Base-by-base conservation (phyloP, 1,139 yeast genomes). In the Lodderomyces elongisporus region DNA sequence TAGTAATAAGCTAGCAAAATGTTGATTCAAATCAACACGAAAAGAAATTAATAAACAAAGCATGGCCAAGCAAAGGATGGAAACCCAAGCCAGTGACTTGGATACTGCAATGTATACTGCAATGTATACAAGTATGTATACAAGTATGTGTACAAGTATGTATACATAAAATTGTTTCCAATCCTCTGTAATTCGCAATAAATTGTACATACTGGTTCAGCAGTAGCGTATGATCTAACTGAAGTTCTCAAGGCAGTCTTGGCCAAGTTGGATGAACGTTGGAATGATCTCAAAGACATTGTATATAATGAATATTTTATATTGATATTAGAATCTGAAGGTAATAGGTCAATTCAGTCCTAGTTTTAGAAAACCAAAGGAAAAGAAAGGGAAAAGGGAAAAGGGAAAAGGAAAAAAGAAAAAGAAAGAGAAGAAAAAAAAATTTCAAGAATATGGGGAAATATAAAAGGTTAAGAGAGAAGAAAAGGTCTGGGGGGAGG, bases 121-220 rank as follows among this genome's bases (percentile, higher is more conserved):
- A 18, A 18, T 18, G 9, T 18, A 18, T 18, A 18, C n/a, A n/a
- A n/a, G n/a, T n/a, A n/a, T n/a, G n/a, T n/a, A n/a, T n/a, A n/a
- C n/a, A n/a, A n/a, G n/a, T n/a, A n/a, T n/a, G n/a, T n/a, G n/a
- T n/a, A n/a, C n/a, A n/a, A n/a, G n/a, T n/a, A n/a, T n/a, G n/a
- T 18, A 18, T 18, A 18, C 10, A 18, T 10, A 18, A 18, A 18
- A 18, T n/a, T n/a, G n/a, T n/a, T n/a, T n/a, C n/a, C n/a, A n/a
- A n/a, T n/a, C n/a, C n/a, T n/a, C n/a, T n/a, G n/a, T n/a, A n/a
- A n/a, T n/a, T n/a, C n/a, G n/a, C n/a, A n/a, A n/a, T n/a, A n/a
- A n/a, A n/a, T n/a, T n/a, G n/a, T 26, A 62, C 70, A 42, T 67
- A 69, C 74, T 55, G 77, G 74, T 58, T 73, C 78, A 43, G 72